Base-by-base conservation (phyloP, 176 grass and related monocot genomes). In the Raddia guianensis region DNA sequence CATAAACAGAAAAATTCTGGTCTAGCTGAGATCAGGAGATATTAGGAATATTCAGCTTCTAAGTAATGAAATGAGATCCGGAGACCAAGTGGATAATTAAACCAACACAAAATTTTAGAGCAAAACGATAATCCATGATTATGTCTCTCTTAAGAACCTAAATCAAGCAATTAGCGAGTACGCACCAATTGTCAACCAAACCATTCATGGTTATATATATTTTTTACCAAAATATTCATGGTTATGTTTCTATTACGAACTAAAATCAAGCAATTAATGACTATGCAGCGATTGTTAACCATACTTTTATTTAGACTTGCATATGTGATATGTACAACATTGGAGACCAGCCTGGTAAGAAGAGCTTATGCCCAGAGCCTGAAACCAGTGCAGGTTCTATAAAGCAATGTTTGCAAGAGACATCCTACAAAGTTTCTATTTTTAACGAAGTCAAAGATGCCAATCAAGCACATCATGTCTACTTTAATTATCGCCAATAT, bases 261-360 rank as follows among this genome's bases (percentile, higher is more conserved):
- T 35, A 59, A 45, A 80, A 70, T 46, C 43, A 69, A 70, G 54
- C 56, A 58, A 70, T 57, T 48, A 70, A 80, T 69, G 57, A 14
- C 9, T 37, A 21, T 12, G 20, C 16, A 55, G 11, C 8, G n/a
- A 47, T 69, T 58, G 52, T 60, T 20, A 60, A 27, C 57, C 9
- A 46, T 56, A 20, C 53, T 81, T 83, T 57, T 11, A 21, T 45
- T 6, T 6, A 56, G 14, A 75, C 61, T 66, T 56, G 42, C 0
- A 4, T 33, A 49, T 70, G 68, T 7, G 15, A 27, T 27, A 27
- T 27, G n/a, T 57, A 58, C 62, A 20, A 9, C 68, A 15, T 15
- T 46, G 8, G 16, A 66, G 51, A 58, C 4, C 43, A 49, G 42
- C 9, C 20, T 75, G 47, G 59, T 16, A 63, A 72, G 42, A 8